Conservation (phyloP, 257 asterid genomes). For the Penstemon newberryi region DNA sequence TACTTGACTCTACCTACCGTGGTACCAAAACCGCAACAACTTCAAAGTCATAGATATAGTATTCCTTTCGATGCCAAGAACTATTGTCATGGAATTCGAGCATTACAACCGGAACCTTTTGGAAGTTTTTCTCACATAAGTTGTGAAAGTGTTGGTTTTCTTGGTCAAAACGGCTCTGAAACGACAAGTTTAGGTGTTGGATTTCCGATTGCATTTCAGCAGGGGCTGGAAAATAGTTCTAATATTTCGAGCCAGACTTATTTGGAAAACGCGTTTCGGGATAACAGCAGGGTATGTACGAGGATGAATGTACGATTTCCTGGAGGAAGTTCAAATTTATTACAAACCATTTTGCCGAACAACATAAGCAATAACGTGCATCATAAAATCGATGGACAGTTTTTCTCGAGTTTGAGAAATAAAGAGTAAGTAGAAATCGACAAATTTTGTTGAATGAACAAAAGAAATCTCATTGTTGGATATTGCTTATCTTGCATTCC, state of each 20-base stretch:
- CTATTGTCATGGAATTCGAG: slow-evolving; percentile 22
- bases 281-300: slow-evolving; percentile 7
- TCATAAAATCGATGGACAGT: slow-evolving; percentile 6
- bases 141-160: slow-evolving; percentile 24
- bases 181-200: slow-evolving; percentile 17
- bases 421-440: not conserved
- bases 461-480: not conserved
- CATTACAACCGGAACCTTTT: slow-evolving; percentile 20
- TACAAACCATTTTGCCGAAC: slow-evolving; percentile 16
- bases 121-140: slow-evolving; percentile 28
- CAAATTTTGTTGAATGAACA: not conserved
- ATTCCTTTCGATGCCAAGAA: slow-evolving; percentile 25
- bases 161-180: slow-evolving; percentile 23
- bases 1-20: slow-evolving; percentile 33
- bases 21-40: slow-evolving; percentile 25
- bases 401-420: slow-evolving; percentile 14
- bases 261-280: slow-evolving; percentile 22
- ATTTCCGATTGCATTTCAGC: slow-evolving; percentile 29
- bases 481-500: not conserved
- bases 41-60: slow-evolving; percentile 28
- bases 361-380: not conserved
- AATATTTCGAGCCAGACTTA: slow-evolving; percentile 27
- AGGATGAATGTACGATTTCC: slow-evolving; percentile 24
- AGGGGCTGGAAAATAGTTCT: slow-evolving; percentile 26
- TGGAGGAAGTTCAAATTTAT: slow-evolving; percentile 21